Evolutionary conservation across 805 yeast species (phyloP), one percentile per base, ranked within the genome.

Genomic region (Candida pini): DNA sequence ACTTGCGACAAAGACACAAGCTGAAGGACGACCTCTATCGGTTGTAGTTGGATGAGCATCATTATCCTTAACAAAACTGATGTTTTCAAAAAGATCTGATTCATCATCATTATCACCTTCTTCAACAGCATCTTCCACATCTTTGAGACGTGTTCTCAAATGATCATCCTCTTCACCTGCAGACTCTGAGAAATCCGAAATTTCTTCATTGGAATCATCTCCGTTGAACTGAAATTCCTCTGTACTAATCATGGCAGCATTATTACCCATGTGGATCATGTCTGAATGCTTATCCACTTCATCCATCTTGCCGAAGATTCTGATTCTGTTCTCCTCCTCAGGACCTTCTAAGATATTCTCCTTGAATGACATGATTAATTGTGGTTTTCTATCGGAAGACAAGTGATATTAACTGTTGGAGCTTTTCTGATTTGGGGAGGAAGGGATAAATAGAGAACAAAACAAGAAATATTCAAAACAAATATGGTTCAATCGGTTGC

Each of bases 1-100:
- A 56, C 90, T 78, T n/a, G 95, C 95, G 36, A 86, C 95, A 63
- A 87, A 86, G 2, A 86, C 83, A 58, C 95, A 85, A 1, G 94
- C 77, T 0, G 95, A 80, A 12, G 96, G 96, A 30, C 82, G 69
- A 6, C 82, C 85, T 43, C 59, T 45, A 24, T 54, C 55, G 12
- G 47, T 31, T 9, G 50, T 36, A n/a, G 47, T 31, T 9, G 50
- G 38, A 4, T 43, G 42, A 26, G 37, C 38, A 18, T 40, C 43
- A 3, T 27, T 25, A 14, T 36, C 44, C 31, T 40, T 44, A 26
- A 43, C 37, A 32, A 45, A 47, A 16, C 44, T 40, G 27, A 43
- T 49, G 5, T 44, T 47, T 21, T 44, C 48, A 20, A 38, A 43
- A 2, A 43, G 35, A 14, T 17, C 17, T 35, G 8, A 10, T 14